Conservation (phyloP, 192 early-diverging fungal species). For the Entomortierella parvispora region DNA sequence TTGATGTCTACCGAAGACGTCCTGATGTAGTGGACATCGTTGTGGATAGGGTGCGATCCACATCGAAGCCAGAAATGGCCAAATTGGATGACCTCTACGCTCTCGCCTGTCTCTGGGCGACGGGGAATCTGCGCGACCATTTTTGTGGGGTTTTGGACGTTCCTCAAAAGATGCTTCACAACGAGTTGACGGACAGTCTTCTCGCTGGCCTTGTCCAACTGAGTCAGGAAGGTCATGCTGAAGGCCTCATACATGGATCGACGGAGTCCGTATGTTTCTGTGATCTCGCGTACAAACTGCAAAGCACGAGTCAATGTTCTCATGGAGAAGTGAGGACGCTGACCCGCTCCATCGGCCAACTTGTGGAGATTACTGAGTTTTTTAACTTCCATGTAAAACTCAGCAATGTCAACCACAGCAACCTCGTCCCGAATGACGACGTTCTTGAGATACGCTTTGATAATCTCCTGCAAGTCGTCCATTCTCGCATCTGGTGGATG, state of each 20-base stretch:
- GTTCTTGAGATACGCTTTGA: constrained; percentile 78
- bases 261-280: constrained; percentile 78
- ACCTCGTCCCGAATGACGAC: constrained; percentile 67
- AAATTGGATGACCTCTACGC: constrained; percentile 72
- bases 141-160: constrained; percentile 61
- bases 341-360: constrained; percentile 90
- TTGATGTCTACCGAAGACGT: constrained; percentile 90
- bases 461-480: constrained; percentile 86
- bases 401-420: constrained; percentile 73
- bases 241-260: constrained; percentile 94
- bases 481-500: constrained; percentile 85
- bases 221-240: constrained; percentile 95
- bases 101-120: constrained; percentile 52
- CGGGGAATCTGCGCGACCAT: constrained; percentile 71
- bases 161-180: constrained; percentile 66
- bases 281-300: constrained; percentile 78
- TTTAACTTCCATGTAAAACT: constrained; percentile 86
- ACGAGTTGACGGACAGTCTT: constrained; percentile 62
- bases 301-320: constrained; percentile 91
- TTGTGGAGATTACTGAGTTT: constrained; percentile 71
- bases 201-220: constrained; percentile 79
- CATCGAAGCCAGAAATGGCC: constrained; percentile 89
- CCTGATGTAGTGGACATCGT: constrained; percentile 76
- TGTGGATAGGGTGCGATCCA: constrained; percentile 48
- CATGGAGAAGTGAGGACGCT: constrained; percentile 91